phyloP scores from a whole-genome alignment of 2,329 filamentous ascomycete genomes.

The Aspergillus pseudoglaucus region DNA sequence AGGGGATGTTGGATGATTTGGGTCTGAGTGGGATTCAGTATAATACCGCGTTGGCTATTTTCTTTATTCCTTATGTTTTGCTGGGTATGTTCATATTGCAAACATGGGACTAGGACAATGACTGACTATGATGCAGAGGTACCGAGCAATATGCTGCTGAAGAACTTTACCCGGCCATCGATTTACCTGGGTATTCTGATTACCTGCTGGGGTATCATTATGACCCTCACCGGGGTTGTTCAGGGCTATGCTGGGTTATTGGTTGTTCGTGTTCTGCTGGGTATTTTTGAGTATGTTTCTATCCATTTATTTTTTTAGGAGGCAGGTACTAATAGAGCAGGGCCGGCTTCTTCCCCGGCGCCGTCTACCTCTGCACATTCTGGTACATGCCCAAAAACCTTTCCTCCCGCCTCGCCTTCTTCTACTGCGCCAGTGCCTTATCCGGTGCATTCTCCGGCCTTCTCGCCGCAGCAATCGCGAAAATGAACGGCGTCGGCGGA shows the following conservation, averaged over 20 bases:
- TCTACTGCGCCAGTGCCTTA: slow-evolving; percentile 72
- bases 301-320: neutral
- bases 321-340: neutral
- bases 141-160: slow-evolving; percentile 18
- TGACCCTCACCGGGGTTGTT: slow-evolving; percentile 47
- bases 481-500: slow-evolving; percentile 63
- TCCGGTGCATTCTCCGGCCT: slow-evolving; percentile 78
- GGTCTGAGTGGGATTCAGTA: slow-evolving; percentile 16
- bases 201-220: slow-evolving; percentile 43
- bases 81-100: no score
- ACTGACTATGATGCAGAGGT: no score
- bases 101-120: no score
- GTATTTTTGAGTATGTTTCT: slow-evolving; percentile 29
- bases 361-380: slow-evolving; percentile 17
- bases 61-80: slow-evolving; percentile 7
- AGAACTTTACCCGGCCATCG: slow-evolving; percentile 21
- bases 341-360: slow-evolving; percentile 22
- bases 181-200: slow-evolving; percentile 25
- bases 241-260: slow-evolving; percentile 43
- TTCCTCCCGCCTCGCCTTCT: slow-evolving; percentile 65
- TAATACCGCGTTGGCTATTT: slow-evolving; percentile 12
- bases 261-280: slow-evolving; percentile 42
- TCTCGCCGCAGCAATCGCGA: slow-evolving; percentile 72
- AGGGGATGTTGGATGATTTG: slow-evolving; percentile 15
- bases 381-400: slow-evolving; percentile 75